Evolutionary conservation across 2,329 filamentous ascomycete genomes (phyloP).

Genomic region (Aphanoascus verrucosus): DNA sequence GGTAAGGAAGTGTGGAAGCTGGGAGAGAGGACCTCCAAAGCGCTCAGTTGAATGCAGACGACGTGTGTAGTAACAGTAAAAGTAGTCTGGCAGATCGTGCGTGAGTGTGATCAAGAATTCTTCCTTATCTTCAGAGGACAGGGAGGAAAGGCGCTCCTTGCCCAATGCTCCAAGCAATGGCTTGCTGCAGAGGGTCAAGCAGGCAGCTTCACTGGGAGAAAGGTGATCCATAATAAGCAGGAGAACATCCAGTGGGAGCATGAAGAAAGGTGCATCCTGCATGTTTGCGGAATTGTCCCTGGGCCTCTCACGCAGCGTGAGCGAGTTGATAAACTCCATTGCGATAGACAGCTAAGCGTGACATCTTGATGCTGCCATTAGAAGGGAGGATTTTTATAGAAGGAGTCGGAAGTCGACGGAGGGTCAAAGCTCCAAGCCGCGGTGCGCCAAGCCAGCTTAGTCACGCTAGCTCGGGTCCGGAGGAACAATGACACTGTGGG

Average conservation of each 20-base stretch:
- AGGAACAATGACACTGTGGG: conserved; percentile 7
- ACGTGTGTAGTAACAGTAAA: background rate
- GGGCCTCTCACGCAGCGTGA: no score
- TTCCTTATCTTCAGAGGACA: background rate
- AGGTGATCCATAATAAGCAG: background rate
- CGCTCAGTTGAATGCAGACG: background rate
- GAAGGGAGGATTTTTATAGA: no score
- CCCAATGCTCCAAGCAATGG: background rate
- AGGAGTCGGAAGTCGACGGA: no score
- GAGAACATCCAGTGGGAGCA: background rate
- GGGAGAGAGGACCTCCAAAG: background rate
- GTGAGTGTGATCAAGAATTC: background rate
- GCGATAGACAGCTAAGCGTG: no score
- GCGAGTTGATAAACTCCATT: no score
- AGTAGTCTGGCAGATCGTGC: background rate
- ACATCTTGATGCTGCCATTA: no score
- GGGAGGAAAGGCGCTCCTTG: background rate
- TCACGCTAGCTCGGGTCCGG: background rate
- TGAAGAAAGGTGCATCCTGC: background rate
- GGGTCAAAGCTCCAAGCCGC: no score
- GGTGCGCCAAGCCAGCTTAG: no score
- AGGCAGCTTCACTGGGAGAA: background rate
- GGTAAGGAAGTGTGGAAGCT: no score
- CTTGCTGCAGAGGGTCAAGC: background rate
- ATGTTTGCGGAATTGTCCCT: no score